Evolutionary conservation across 2,329 filamentous ascomycete genomes (phyloP).

Genomic region (Pleoardoris graminearum): DNA sequence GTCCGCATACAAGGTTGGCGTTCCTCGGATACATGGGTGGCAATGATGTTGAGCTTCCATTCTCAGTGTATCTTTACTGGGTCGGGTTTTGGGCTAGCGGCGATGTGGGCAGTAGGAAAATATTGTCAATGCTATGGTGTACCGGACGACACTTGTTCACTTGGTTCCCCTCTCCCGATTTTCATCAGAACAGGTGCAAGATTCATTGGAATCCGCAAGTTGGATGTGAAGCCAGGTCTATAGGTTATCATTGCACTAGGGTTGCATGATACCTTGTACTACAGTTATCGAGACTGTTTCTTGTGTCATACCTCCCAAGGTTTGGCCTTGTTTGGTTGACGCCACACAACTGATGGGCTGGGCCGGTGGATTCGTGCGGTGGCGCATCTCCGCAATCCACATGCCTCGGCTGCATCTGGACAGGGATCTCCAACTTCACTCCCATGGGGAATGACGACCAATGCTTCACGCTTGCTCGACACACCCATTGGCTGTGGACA

Average conservation of each 20-base stretch:
- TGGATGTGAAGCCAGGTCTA: too few relatives aligned
- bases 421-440: constrained; percentile 9
- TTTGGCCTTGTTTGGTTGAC: too few relatives aligned
- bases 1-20: background rate
- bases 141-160: too few relatives aligned
- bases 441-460: constrained; percentile 10
- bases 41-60: background rate
- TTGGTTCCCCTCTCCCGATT: too few relatives aligned
- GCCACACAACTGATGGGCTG: too few relatives aligned
- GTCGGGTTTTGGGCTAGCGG: background rate
- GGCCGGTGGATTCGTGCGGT: too few relatives aligned
- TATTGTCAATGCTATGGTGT: background rate
- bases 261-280: too few relatives aligned
- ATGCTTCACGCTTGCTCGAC: background rate
- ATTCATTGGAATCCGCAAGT: too few relatives aligned
- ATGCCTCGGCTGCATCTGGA: constrained; percentile 12
- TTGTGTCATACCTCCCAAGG: too few relatives aligned
- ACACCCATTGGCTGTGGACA: background rate
- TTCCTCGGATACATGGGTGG: background rate
- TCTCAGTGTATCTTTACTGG: constrained; percentile 1
- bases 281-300: too few relatives aligned
- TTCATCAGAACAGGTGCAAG: too few relatives aligned
- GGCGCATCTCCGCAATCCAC: constrained; percentile 7
- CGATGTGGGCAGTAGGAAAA: background rate
- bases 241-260: too few relatives aligned